Evolutionary conservation across 2,329 filamentous ascomycete species (phyloP).

Genomic region (Claviceps citrina): DNA sequence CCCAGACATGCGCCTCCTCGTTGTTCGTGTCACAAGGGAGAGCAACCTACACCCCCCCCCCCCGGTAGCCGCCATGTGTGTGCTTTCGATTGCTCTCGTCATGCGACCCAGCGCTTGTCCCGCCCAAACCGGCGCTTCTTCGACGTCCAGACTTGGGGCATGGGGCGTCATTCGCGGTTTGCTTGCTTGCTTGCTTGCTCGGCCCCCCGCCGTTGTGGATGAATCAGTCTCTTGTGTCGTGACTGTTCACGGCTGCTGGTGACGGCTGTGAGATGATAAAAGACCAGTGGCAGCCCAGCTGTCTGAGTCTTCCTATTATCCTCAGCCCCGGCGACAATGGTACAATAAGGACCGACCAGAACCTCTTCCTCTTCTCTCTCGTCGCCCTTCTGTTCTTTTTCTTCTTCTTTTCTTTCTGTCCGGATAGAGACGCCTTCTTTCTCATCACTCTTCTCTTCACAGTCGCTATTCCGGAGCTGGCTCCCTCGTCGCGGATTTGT

Average conservation of each 20-base stretch:
- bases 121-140: no score
- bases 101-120: no score
- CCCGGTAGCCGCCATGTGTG: no score
- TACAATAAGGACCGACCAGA: not conserved
- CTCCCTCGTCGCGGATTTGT: not conserved
- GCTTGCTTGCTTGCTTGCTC: no score
- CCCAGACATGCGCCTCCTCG: no score
- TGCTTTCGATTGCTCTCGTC: no score
- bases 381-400: not conserved
- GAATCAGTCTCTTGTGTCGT: not conserved
- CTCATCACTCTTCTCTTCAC: not conserved
- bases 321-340: slow-evolving; percentile 2
- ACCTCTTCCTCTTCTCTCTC: not conserved
- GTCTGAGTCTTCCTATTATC: slow-evolving; percentile 2
- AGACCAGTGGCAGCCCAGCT: not conserved
- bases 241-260: slow-evolving; percentile 3
- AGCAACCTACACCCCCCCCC: no score
- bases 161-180: no score
- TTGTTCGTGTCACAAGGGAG: no score
- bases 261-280: slow-evolving; percentile 1
- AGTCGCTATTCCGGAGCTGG: not conserved
- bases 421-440: no score
- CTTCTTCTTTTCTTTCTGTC: not conserved
- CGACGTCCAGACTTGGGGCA: no score
- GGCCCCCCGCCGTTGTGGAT: no score